phyloP scores from a whole-genome alignment of 1,139 yeast genomes.

The Yamadazyma spencermartinsiae region DNA sequence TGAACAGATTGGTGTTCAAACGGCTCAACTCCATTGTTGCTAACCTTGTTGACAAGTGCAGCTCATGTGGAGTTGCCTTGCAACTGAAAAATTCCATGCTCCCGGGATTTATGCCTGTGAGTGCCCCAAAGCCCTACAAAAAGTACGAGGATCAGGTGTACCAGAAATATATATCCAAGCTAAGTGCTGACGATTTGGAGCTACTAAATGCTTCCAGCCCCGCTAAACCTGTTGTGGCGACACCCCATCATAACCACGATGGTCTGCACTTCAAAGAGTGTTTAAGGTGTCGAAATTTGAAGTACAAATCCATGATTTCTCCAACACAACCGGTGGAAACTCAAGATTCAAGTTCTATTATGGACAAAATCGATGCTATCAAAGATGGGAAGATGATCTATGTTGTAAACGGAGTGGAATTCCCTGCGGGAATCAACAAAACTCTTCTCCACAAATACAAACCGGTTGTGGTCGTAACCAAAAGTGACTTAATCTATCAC shows the following conservation, averaged over 20 bases:
- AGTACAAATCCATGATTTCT: constrained; percentile 36
- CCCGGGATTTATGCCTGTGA: constrained; percentile 12
- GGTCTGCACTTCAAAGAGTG: constrained; percentile 30
- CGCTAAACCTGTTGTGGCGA: not conserved
- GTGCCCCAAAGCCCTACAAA: constrained; percentile 7
- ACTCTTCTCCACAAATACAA: constrained; percentile 35
- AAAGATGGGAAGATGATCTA: constrained; percentile 53
- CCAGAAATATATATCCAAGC: constrained; percentile 5
- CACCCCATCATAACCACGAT: constrained; percentile 3
- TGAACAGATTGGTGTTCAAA: constrained; percentile 1
- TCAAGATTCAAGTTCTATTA: constrained; percentile 33
- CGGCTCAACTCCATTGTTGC: constrained; percentile 5
- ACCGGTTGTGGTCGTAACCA: constrained; percentile 52
- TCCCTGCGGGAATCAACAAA: constrained; percentile 57
- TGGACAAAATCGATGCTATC: constrained; percentile 47
- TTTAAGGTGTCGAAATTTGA: constrained; percentile 55
- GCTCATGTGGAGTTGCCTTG: constrained; percentile 14
- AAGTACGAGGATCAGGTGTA: constrained; percentile 10
- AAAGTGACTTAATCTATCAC: constrained; percentile 54
- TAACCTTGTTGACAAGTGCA: constrained; percentile 10
- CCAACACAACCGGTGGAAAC: constrained; percentile 20
- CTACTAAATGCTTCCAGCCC: constrained; percentile 7
- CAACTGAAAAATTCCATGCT: constrained; percentile 10
- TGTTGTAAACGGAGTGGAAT: constrained; percentile 65
- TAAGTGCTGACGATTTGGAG: constrained; percentile 22